Evolutionary conservation across 1,284 basidiomycete species (phyloP).

Genomic region (Anthracocystis walkeri): DNA sequence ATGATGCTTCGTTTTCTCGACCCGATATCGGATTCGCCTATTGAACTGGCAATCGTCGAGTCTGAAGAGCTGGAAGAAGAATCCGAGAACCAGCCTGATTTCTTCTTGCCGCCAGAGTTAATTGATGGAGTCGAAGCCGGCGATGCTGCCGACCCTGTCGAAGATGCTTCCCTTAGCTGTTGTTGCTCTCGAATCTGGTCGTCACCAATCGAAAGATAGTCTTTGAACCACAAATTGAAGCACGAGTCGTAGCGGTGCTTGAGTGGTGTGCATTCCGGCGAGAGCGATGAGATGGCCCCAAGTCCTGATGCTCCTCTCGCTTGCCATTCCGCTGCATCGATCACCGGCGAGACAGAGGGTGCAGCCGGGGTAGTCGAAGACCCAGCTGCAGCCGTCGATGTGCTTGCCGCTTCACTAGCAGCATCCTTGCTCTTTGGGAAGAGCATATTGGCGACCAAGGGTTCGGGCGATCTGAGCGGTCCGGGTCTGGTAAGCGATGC

Average conservation of each 20-base stretch:
- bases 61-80: conserved; percentile 19
- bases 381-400: conserved; percentile 17
- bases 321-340: conserved; percentile 23
- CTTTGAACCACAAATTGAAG: conserved; percentile 96
- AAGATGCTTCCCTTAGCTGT: conserved; percentile 70
- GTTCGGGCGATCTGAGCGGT: background rate
- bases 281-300: conserved; percentile 72
- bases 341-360: background rate
- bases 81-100: conserved; percentile 40
- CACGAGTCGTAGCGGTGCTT: conserved; percentile 91
- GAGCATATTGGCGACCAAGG: conserved; percentile 16
- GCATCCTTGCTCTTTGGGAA: conserved; percentile 26
- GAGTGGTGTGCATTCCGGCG: conserved; percentile 84
- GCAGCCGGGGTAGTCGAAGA: conserved; percentile 2
- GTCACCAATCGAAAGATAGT: conserved; percentile 76
- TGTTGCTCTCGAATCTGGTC: conserved; percentile 61
- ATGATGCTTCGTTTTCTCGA: conserved; percentile 45
- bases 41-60: conserved; percentile 16
- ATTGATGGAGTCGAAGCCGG: background rate
- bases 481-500: background rate
- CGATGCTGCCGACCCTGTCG: conserved; percentile 9
- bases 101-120: conserved; percentile 25
- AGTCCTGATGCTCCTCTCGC: conserved; percentile 41
- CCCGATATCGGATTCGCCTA: conserved; percentile 31
- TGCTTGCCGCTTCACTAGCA: conserved; percentile 6